Evolutionary conservation across 306 rosid species (phyloP).

Genomic region (Vigna hirtella): DNA sequence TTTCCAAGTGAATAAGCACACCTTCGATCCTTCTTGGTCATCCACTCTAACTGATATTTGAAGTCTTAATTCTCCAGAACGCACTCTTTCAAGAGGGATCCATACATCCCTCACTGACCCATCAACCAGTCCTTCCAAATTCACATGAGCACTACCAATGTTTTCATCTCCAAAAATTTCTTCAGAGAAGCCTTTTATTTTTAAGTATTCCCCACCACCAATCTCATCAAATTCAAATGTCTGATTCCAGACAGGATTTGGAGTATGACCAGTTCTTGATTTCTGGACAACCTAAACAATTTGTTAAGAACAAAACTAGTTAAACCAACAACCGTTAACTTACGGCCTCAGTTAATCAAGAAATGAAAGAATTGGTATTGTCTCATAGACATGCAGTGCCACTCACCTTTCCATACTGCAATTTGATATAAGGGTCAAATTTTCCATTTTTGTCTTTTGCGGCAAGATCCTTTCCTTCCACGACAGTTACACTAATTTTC

Average conservation of each 20-base stretch:
- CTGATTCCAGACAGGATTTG: constrained; percentile 79
- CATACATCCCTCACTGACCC: constrained; percentile 81
- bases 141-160: constrained; percentile 90
- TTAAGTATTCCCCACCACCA: constrained; percentile 81
- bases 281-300: constrained; percentile 65
- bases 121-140: constrained; percentile 87
- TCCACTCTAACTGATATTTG: constrained; percentile 71
- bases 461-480: constrained; percentile 83
- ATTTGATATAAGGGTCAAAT: constrained; percentile 71
- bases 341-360: constrained; percentile 21
- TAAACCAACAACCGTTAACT: constrained; percentile 15
- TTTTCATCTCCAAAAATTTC: constrained; percentile 82
- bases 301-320: constrained; percentile 37
- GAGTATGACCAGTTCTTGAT: constrained; percentile 64
- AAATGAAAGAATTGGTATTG: constrained; percentile 1
- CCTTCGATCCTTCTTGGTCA: constrained; percentile 81
- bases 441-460: constrained; percentile 78
- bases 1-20: constrained; percentile 48
- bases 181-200: constrained; percentile 71
- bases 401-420: constrained; percentile 91
- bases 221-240: constrained; percentile 86
- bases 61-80: constrained; percentile 92
- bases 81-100: constrained; percentile 93
- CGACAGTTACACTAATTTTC: constrained; percentile 71
- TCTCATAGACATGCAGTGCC: constrained; percentile 3